Evolutionary conservation across 768 basidiomycete genomes (phyloP).

Genomic region (Collybiopsis luxurians): DNA sequence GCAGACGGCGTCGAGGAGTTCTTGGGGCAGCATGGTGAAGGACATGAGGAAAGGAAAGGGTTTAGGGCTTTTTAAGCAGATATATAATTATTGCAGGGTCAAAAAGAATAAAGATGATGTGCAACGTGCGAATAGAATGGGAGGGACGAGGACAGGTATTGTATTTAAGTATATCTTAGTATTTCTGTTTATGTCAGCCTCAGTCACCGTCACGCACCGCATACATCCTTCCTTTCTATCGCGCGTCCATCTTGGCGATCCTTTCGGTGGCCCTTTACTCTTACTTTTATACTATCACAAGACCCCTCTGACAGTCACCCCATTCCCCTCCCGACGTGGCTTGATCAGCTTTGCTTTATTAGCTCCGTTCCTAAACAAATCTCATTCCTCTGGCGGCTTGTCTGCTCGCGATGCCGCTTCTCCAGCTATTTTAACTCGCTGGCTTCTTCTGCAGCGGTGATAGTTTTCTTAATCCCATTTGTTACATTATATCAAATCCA

Average conservation of each 20-base stretch:
- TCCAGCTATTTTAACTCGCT: constrained; percentile 73
- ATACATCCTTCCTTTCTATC: constrained; percentile 2
- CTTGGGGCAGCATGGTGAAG: constrained; percentile 49
- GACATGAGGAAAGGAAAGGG: constrained; percentile 34
- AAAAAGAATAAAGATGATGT: constrained; percentile 20
- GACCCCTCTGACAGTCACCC: constrained; percentile 16
- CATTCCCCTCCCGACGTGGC: constrained; percentile 15
- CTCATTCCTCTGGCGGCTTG: constrained; percentile 66
- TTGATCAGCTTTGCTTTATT: constrained; percentile 8
- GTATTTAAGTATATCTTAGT: constrained; percentile 12
- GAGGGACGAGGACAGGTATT: constrained; percentile 9
- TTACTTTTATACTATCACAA: constrained; percentile 16
- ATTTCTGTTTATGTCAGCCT: constrained; percentile 5
- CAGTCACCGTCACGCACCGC: neutral
- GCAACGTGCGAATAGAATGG: constrained; percentile 25
- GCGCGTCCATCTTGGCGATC: constrained; percentile 1
- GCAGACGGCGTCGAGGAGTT: constrained; percentile 58
- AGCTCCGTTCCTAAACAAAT: constrained; percentile 60
- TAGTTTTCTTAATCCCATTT: constrained; percentile 33
- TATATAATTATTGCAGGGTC: constrained; percentile 14
- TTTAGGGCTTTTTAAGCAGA: constrained; percentile 7
- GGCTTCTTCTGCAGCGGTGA: constrained; percentile 81
- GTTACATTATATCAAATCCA: constrained; percentile 17
- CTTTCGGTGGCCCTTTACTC: constrained; percentile 2
- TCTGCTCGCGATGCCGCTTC: constrained; percentile 47